phyloP scores from a whole-genome alignment of 2,329 filamentous ascomycete species.

The Huntiella bhutanensis region DNA sequence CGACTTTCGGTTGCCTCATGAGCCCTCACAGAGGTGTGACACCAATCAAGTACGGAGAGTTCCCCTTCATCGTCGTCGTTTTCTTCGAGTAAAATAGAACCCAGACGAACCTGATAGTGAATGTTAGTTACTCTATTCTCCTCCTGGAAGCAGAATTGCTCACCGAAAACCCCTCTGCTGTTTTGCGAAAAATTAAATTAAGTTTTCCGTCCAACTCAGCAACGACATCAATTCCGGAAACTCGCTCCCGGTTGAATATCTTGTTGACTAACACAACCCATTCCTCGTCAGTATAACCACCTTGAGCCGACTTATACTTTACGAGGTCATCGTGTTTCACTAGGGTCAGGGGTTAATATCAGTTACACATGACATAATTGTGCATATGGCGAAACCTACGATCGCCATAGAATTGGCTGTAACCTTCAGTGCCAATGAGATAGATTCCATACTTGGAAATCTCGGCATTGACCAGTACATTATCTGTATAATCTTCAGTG shows the following conservation, averaged over 20 bases:
- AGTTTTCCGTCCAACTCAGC: slow-evolving; percentile 35
- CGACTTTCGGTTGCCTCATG: slow-evolving; percentile 25
- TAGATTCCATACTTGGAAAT: too few relatives aligned
- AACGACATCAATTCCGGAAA: slow-evolving; percentile 37
- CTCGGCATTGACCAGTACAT: too few relatives aligned
- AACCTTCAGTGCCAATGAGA: slow-evolving; percentile 47
- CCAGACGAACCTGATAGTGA: slow-evolving; percentile 37
- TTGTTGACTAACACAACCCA: slow-evolving; percentile 44
- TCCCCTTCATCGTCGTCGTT: slow-evolving; percentile 40
- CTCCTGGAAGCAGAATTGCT: slow-evolving; percentile 12
- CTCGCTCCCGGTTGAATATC: slow-evolving; percentile 32
- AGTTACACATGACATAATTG: slow-evolving; percentile 7
- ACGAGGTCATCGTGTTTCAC: slow-evolving; percentile 29
- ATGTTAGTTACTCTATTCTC: too few relatives aligned
- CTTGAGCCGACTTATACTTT: slow-evolving; percentile 33
- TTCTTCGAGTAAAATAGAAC: slow-evolving; percentile 37
- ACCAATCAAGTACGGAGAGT: slow-evolving; percentile 42
- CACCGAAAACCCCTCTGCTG: slow-evolving; percentile 50
- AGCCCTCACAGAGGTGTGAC: slow-evolving; percentile 34
- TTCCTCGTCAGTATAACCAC: slow-evolving; percentile 38
- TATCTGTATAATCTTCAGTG: too few relatives aligned
- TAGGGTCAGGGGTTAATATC: slow-evolving; percentile 1
- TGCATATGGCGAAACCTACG: slow-evolving; percentile 22
- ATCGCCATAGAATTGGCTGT: too few relatives aligned
- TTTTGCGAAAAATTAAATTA: slow-evolving; percentile 43